A percentile compares a stretch with the other conserved stretches of the same genome.
Evolutionary conservation across 768 basidiomycete species (phyloP).

Genomic region (Dendrothele bispora): DNA sequence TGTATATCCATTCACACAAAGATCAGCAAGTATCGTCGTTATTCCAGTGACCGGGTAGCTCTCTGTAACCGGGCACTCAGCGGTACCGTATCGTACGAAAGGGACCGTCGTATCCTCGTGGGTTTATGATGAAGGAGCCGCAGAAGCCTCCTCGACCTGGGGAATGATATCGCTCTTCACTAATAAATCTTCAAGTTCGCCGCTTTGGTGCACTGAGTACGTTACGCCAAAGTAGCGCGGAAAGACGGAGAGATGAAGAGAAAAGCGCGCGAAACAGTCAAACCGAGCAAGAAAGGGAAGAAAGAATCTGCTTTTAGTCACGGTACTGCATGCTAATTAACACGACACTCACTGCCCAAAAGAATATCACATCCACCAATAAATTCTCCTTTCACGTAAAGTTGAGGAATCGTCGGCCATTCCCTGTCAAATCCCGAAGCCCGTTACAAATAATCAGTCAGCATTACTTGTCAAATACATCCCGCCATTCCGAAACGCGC

Average conservation of each 20-base stretch:
- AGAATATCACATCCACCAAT: slow-evolving; percentile 97
- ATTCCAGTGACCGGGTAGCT: too few species aligned
- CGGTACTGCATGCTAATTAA: slow-evolving; percentile 2
- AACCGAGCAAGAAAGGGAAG: background rate
- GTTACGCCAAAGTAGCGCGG: too few species aligned
- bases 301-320: slow-evolving; percentile 2
- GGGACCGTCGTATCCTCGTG: too few species aligned
- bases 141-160: slow-evolving; percentile 27
- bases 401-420: slow-evolving; percentile 97
- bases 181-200: slow-evolving; percentile 85
- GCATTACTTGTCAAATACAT: too few species aligned
- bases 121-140: too few species aligned
- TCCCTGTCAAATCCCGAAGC: slow-evolving; percentile 59
- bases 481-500: too few species aligned
- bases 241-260: too few species aligned
- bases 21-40: too few species aligned
- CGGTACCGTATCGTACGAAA: too few species aligned
- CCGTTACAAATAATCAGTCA: background rate
- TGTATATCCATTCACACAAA: too few species aligned
- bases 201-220: slow-evolving; percentile 98
- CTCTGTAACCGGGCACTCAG: too few species aligned
- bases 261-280: too few species aligned
- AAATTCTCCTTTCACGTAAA: slow-evolving; percentile 95
- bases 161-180: slow-evolving; percentile 71
- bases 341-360: slow-evolving; percentile 68